These are phyloP conservation scores for Cucurbitaria berberidis DNA, from an alignment of 2,329 filamentous ascomycete species.

Conservation along the genomic window DNA sequence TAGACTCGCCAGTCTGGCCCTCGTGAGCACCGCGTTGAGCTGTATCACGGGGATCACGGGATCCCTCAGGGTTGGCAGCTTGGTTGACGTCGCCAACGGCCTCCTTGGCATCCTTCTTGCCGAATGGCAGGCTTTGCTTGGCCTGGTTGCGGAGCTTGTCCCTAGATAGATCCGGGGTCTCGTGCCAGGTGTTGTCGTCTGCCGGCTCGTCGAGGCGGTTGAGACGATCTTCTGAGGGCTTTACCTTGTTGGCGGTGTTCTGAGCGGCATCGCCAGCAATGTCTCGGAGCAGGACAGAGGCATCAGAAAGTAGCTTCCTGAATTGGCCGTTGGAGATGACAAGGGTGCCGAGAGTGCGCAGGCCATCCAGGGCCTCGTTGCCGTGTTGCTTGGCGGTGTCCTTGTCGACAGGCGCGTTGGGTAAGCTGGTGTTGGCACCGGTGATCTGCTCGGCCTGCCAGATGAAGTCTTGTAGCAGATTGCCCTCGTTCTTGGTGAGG, in stretches of 20 bases:
- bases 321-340: constrained; percentile 97
- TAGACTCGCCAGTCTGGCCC: constrained; percentile 53
- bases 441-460: constrained; percentile 86
- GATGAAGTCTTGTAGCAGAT: constrained; percentile 94
- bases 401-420: constrained; percentile 74
- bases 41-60: constrained; percentile 61
- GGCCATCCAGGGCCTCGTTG: constrained; percentile 79
- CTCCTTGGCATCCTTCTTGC: constrained; percentile 63
- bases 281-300: constrained; percentile 79
- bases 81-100: constrained; percentile 64
- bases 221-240: constrained; percentile 78
- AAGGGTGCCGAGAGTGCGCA: constrained; percentile 86
- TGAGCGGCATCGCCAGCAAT: constrained; percentile 89
- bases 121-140: constrained; percentile 62
- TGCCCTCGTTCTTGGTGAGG: constrained; percentile 92
- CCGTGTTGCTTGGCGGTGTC: constrained; percentile 81
- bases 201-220: constrained; percentile 81
- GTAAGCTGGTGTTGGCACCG: constrained; percentile 65
- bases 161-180: constrained; percentile 76
- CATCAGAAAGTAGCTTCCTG: constrained; percentile 84
- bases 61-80: constrained; percentile 62
- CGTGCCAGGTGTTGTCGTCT: constrained; percentile 92
- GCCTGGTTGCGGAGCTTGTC: constrained; percentile 72
- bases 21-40: constrained; percentile 60
- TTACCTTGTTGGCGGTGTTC: constrained; percentile 76